Evolutionary conservation across 2,329 filamentous ascomycete genomes (phyloP), one percentile per base, ranked within the genome.

Genomic region (Apiospora malaysiana): DNA sequence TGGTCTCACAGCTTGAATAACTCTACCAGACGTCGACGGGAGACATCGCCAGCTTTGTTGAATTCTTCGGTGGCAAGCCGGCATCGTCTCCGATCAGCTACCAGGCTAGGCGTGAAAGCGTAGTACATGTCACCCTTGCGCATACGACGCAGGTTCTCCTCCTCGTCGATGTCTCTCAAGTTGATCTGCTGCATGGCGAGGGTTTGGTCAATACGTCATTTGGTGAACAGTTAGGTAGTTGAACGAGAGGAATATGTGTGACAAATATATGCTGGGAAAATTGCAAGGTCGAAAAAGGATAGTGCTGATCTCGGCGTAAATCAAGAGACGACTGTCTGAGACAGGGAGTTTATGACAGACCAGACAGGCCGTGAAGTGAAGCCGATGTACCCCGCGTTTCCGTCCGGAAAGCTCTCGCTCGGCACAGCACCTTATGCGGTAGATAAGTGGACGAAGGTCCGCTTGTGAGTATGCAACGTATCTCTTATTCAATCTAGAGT

Each of bases 111-210:
- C 0, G 89, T 88, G 77, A 95, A 95, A 56, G 92, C 89, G 75
- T 90, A 87, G 80, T 94, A 95, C 14, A 95, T 86, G 78, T 95
- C 90, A 67, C 92, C 92, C 18, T 85, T 83, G 66, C 83, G 81
- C 91, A 93, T 94, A 37, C 85, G 84, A 51, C 81, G 80, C 47
- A 82, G 79, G 77, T 89, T 89, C 66, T 88, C 86, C 51, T 76
- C 80, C 8, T 80, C 79, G 68, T 85, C 80, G 43, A 87, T 74
- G 37, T 77, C 72, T 70, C 74, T 72, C 45, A 78, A 69, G 68
- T 74, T 71, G 74, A 77, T 76, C 21, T 43, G 46, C 27, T 68
- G 45, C 65, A 67, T 67, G 42, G 18, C 27, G 18, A 40, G 16
- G 18, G 21, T 32, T 14, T 32, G 10, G 18, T 21, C 42, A 27